phyloP scores from a whole-genome alignment of 495 filamentous ascomycete species.

The Trichoderma virens region DNA sequence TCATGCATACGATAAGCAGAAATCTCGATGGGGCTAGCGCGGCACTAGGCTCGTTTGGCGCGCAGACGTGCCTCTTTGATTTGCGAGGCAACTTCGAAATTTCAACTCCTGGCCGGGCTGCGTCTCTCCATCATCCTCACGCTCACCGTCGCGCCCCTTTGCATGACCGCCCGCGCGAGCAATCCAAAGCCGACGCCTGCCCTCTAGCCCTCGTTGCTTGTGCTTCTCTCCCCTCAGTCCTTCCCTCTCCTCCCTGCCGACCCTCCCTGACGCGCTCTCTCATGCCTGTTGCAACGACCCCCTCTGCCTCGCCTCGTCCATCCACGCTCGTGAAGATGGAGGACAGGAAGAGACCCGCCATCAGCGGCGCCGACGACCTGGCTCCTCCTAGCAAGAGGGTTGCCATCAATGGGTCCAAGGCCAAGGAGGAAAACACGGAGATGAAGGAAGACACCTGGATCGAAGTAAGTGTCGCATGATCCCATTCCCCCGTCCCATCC shows the following conservation, averaged over 20 bases:
- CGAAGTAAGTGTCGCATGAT: slow-evolving; percentile 60
- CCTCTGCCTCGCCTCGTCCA: slow-evolving; percentile 61
- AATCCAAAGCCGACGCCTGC: background rate
- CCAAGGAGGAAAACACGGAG: slow-evolving; percentile 63
- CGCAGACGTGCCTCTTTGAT: slow-evolving; percentile 10
- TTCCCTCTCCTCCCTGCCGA: slow-evolving; percentile 16
- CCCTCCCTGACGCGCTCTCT: slow-evolving; percentile 37
- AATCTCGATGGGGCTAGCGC: slow-evolving; percentile 9
- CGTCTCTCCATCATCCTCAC: background rate
- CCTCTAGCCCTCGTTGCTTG: background rate
- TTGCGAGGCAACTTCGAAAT: slow-evolving; percentile 12
- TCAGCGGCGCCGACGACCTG: slow-evolving; percentile 63
- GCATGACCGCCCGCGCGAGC: background rate
- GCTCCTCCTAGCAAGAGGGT: slow-evolving; percentile 83
- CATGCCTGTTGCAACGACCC: slow-evolving; percentile 73
- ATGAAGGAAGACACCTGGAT: slow-evolving; percentile 72
- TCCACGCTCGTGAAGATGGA: slow-evolving; percentile 77
- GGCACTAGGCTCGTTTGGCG: slow-evolving; percentile 8
- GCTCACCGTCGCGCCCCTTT: background rate
- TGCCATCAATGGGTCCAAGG: slow-evolving; percentile 67
- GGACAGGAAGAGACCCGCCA: slow-evolving; percentile 87
- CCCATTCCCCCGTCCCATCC: slow-evolving; percentile 15
- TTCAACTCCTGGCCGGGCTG: slow-evolving; percentile 7
- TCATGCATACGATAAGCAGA: slow-evolving; percentile 10
- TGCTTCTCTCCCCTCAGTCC: slow-evolving; percentile 23